Evolutionary conservation across 2,329 filamentous ascomycete species (phyloP), one percentile per base, ranked within the genome.

Genomic region (Ascocoryne sarcoides): DNA sequence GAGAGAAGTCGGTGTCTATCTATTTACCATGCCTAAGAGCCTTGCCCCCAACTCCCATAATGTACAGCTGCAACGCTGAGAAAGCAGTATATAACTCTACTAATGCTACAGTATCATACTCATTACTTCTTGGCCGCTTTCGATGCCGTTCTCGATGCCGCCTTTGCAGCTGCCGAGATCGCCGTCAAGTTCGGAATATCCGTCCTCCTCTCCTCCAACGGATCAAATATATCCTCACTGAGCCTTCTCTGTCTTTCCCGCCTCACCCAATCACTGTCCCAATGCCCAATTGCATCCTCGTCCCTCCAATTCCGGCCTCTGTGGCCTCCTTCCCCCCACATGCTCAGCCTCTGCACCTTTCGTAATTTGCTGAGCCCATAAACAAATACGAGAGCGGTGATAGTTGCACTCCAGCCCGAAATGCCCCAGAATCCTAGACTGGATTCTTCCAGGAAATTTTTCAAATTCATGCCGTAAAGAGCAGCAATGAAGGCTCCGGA

Each of bases 391-490:
- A 89, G 53, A 40, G 81, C 73, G 10, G 85, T 86, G 60, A 89
- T 79, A 42, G 81, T 55, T 42, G 82, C 73, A 42, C 85, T 93
- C 45, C 75, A 68, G 14, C 67, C 70, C 2, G 82, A 86, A 45
- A 98, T 80, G 39, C 76, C 76, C 34, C 72, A 73, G 61, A 98
- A 96, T 9, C 90, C 92, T 62, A 86, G 75, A 62, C 86, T 76
- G 1, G 84, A 89, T 60, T 96, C 90, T 67, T 98, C 92, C 54
- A 96, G 87, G 63, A 95, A 96, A 65, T 96, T 96, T 60, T 95
- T 93, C 49, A 98, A 69, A 67, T 98, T 98, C 89, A 96, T 96
- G 54, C 92, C 92, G 71, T 96, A 98, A n/a, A 98, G 78, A n/a
- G 89, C 89, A 7, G 92, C 93, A 55, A 95, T 75, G 59, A 96